These are phyloP conservation scores for Candida sphagnicola DNA, from an alignment of 805 yeast species.

Conservation along the genomic window DNA sequence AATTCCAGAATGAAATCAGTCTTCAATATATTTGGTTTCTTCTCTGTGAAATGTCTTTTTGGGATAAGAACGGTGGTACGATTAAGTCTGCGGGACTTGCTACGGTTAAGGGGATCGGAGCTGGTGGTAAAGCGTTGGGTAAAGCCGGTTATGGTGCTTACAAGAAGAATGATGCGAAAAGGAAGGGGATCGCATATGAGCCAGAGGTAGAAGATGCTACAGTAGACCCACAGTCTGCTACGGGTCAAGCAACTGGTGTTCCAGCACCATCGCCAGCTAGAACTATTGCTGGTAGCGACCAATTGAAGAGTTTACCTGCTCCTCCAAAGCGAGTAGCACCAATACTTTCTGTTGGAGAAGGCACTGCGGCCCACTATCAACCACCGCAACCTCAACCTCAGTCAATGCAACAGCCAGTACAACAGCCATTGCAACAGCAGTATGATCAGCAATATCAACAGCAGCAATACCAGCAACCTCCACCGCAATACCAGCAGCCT, in stretches of 20 bases:
- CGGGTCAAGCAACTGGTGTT: not conserved
- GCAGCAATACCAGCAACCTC: conserved; percentile 3
- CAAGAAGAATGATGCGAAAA: conserved; percentile 35
- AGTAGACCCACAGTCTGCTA: not conserved
- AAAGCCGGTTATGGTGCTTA: conserved; percentile 52
- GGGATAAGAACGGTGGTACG: conserved; percentile 46
- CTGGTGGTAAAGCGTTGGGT: conserved; percentile 44
- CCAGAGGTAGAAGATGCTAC: not conserved
- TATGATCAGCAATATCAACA: conserved; percentile 8
- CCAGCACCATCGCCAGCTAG: conserved; percentile 10
- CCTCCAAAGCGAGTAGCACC: conserved; percentile 38
- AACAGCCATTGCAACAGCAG: conserved; percentile 5
- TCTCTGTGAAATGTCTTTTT: conserved; percentile 21
- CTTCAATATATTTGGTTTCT: conserved; percentile 1
- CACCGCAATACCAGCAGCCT: conserved; percentile 4
- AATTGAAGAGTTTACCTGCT: conserved; percentile 15
- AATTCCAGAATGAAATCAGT: too few relatives aligned
- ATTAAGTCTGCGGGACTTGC: conserved; percentile 48
- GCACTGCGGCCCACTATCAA: conserved; percentile 13
- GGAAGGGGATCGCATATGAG: conserved; percentile 14
- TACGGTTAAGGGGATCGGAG: conserved; percentile 48
- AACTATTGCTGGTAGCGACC: conserved; percentile 15
- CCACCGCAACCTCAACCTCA: conserved; percentile 9
- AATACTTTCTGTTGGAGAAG: conserved; percentile 17
- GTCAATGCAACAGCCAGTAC: conserved; percentile 5